These are phyloP conservation scores for Psilocybe cubensis DNA, from an alignment of 768 basidiomycete genomes.

Conservation along the genomic window DNA sequence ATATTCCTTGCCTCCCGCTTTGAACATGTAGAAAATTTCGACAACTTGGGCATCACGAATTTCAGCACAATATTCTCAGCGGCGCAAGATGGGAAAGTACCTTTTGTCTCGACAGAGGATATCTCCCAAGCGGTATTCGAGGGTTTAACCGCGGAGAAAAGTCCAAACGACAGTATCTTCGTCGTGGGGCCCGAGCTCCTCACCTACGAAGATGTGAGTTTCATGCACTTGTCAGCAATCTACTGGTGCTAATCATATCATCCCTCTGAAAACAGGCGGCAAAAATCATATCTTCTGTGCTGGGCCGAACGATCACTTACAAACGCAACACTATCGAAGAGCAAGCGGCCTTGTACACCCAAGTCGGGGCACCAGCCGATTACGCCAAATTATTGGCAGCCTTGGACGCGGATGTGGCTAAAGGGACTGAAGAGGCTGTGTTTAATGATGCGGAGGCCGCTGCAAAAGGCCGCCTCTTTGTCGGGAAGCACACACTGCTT, in stretches of 20 bases:
- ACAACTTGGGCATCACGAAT: background rate
- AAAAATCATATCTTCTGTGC: conserved; percentile 2
- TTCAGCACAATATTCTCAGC: conserved; percentile 16
- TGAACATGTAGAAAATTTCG: background rate
- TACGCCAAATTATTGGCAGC: background rate
- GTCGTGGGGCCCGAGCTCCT: conserved; percentile 29
- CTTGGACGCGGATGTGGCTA: background rate
- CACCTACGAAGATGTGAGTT: conserved; percentile 24
- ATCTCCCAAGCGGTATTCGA: conserved; percentile 30
- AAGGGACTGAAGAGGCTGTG: background rate
- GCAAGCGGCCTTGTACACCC: background rate
- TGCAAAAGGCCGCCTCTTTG: background rate
- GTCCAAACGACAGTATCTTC: conserved; percentile 8
- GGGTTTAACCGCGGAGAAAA: conserved; percentile 17
- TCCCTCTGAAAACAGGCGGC: conserved; percentile 8
- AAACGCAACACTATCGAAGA: conserved; percentile 10
- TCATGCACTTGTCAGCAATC: background rate
- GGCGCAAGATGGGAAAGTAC: conserved; percentile 18
- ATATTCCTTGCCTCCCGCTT: too few relatives aligned
- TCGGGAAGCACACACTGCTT: background rate
- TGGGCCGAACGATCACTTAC: conserved; percentile 18
- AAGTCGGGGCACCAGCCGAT: background rate
- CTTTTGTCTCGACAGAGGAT: conserved; percentile 28
- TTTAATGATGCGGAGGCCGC: conserved; percentile 11
- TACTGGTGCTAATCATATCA: background rate